Evolutionary conservation across 345 rosid genomes (phyloP), one percentile per base, ranked within the genome.

Genomic region (Carallia pectinifolia): DNA sequence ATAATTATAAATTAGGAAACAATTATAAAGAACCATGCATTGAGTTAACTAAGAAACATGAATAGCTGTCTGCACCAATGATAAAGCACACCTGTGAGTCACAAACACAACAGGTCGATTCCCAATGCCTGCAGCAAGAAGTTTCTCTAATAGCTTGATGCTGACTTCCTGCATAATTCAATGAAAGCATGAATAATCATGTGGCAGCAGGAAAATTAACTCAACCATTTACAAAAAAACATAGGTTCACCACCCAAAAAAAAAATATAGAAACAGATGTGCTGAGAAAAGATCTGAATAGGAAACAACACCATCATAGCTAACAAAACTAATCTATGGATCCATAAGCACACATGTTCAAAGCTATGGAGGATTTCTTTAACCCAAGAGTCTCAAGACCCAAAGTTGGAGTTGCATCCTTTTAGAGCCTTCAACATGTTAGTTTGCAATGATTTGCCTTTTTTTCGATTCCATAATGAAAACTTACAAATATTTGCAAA

Each of bases 21-120:
- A 3, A 44, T 15, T 8, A 56, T 15, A 56, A 30, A 27, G 31
- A 9, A 29, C 18, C 27, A 40, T 4, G 30, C 10, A 68, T 23
- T 27, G 18, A 23, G 34, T 8, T 33, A 17, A 17, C 18, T 5
- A 44, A 64, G 65, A 33, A 23, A 72, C 8, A 65, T 0, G 39
- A 50, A 48, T 34, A 66, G 10, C 34, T n/a, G 60, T 8, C 17
- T 4, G 30, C 8, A 38, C 4, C 48, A 71, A 53, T 38, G n/a
- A 44, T 2, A 64, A 64, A 54, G 12, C 58, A 19, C 34, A 89
- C 97, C 99, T 95, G 84, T 95, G 97, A 77, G 99, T 95, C 78
- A 95, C 97, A 82, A 95, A 95, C 61, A 95, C 97, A 81, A 95
- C 96, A 79, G 99, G 99, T 30, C 90, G 90, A 75, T 78, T 80